Evolutionary conservation across 2,329 filamentous ascomycete genomes (phyloP), one percentile per base, ranked within the genome.

Genomic region (Oidium heveae): DNA sequence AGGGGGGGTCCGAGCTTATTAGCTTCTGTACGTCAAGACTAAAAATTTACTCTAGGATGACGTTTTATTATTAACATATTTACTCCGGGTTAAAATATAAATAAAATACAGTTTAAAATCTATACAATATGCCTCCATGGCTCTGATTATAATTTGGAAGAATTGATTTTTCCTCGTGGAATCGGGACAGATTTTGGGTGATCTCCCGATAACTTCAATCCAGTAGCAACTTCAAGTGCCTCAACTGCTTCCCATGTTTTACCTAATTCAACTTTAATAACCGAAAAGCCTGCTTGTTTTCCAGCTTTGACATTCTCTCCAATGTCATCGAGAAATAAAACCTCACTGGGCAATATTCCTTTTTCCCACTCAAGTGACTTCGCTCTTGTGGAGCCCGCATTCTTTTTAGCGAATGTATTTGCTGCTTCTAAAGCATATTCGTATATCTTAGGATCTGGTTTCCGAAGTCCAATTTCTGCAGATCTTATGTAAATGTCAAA

Each of bases 251-350:
- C 80, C 64, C 77, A 83, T 1, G 84, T 78, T 65, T 74, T 78
- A 1, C 88, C 88, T 32, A 96, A 68, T 9, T 76, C 71, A 0
- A 96, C 91, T 68, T 89, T 94, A 59, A 96, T 75, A 0, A 89
- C 96, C 55, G 74, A 69, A 66, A 96, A 81, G 0, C 89, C 89
- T 22, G 79, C 70, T 52, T 73, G 74, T 67, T 74, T 84, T 0
- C 80, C 91, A 47, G 75, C 81, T 71, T 88, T 91, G 56, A 96
- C 67, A 65, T 98, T 98, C 67, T 88, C 80, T 1, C 91, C 91
- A 65, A 98, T 84, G 62, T 85, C 81, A 66, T 85, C 91, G 52
- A 95, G 68, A 65, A 98, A 98, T 4, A 94, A 68, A 47, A 95
- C 71, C 55, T 95, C 86, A 0, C 70, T 69, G 0, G 82, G 69